Base-by-base conservation (phyloP, 2,329 filamentous ascomycete species). In the Corniculantispora saksenae region DNA sequence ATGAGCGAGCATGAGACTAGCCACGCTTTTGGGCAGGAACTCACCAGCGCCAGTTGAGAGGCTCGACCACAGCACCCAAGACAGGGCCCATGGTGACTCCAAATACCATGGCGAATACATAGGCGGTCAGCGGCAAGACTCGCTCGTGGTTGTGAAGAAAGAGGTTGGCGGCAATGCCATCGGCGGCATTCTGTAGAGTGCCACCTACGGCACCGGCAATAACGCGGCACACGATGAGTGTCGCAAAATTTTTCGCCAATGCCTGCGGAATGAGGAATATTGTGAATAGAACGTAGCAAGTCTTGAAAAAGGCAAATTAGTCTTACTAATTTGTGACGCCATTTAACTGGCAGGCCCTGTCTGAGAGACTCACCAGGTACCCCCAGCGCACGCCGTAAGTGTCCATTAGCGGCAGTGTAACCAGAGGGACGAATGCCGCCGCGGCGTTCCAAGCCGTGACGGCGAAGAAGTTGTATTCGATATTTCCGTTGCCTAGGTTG, bases 161-260 rank as follows among this genome's bases (percentile, higher is more conserved):
- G 27, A 67, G n/a, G 38, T 67, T 67, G 27, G 66, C 63, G 21
- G 66, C 66, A 29, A 67, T 67, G 55, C 60, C 64, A 32, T 66
- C 66, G 19, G 64, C 66, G 19, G 66, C 64, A 40, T 66, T 61
- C 19, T 67, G 66, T 7, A 67, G 58, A 1, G 66, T 67, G 53
- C 66, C 66, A 29, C 64, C 64, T 2, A 54, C 21, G 35, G 59
- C 66, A 29, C 66, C 66, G 17, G 66, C 64, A 32, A 67, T 50
- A 48, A 15, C 47, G 40, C 66, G 64, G 45, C 59, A 61, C 1
- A 58, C 50, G 21, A 67, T 56, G 10, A 67, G 45, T 9, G 66
- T 67, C 15, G 66, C 80, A 10, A 66, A 66, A 47, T 66, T 66
- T 29, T 38, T 45, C 10, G 64, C 64, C 35, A 66, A 40, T 9